phyloP scores from a whole-genome alignment of 2,329 filamentous ascomycete genomes.

The Cladosporium sp. region DNA sequence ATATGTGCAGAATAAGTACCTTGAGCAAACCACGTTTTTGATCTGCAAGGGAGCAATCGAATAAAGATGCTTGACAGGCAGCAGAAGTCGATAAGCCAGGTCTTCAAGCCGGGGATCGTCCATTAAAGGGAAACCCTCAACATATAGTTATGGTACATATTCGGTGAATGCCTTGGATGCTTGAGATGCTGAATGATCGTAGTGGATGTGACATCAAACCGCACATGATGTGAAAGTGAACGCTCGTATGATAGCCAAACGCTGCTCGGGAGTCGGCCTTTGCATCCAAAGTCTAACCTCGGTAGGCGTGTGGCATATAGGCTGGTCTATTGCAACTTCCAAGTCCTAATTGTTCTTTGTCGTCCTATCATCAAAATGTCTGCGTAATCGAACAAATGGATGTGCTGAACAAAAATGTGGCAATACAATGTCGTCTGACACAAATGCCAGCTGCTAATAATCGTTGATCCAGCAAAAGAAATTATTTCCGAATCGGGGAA shows the following conservation, averaged over 20 bases:
- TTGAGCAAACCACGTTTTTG: neutral
- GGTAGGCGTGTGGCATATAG: neutral
- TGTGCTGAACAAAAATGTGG: neutral
- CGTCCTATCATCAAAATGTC: neutral
- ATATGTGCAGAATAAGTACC: neutral
- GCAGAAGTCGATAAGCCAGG: neutral
- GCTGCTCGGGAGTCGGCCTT: neutral
- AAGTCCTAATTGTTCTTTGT: neutral
- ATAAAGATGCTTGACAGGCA: neutral
- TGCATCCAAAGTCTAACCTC: neutral
- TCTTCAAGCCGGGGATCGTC: neutral
- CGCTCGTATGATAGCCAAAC: neutral
- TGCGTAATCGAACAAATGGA: neutral
- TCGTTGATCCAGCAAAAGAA: neutral
- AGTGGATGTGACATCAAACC: neutral
- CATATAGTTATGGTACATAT: neutral
- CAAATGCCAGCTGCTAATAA: neutral
- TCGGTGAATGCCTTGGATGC: neutral
- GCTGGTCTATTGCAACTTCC: neutral
- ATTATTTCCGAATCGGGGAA: slow-evolving; percentile 10
- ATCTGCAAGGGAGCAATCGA: neutral
- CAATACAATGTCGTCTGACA: neutral
- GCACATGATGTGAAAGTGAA: neutral
- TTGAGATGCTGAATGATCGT: neutral
- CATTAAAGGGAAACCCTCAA: neutral